phyloP scores from a whole-genome alignment of 1,284 basidiomycete species.

The Xerocomus minutiporus region DNA sequence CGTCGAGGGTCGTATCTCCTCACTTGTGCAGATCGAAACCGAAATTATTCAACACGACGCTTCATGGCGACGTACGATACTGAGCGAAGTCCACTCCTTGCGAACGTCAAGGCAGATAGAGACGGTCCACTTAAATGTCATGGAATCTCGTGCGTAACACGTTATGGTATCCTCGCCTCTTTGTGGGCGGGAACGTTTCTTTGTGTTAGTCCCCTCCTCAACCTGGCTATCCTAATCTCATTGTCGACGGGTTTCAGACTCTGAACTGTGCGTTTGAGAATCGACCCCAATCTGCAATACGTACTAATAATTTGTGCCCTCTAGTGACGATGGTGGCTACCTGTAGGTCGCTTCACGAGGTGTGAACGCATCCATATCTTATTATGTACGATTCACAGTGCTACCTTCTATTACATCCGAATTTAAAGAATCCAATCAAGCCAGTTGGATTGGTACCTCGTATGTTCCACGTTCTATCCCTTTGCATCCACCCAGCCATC shows the following conservation, averaged over 20 bases:
- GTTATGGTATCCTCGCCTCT: constrained; percentile 17
- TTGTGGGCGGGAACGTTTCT: constrained; percentile 9
- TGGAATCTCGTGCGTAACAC: constrained; percentile 3
- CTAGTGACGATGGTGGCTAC: constrained; percentile 11
- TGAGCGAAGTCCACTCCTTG: constrained; percentile 13
- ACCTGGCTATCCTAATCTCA: neutral
- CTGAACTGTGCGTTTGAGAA: neutral
- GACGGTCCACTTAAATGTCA: constrained; percentile 4
- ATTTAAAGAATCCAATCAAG: constrained; percentile 21
- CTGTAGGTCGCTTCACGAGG: neutral
- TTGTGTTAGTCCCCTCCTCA: neutral
- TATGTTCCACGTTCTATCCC: neutral
- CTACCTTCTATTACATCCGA: constrained; percentile 21
- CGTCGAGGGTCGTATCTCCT: neutral
- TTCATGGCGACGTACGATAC: neutral
- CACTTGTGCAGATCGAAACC: neutral
- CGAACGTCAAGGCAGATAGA: neutral
- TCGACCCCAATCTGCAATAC: neutral
- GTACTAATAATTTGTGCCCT: neutral
- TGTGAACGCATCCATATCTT: neutral
- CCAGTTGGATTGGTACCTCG: constrained; percentile 25
- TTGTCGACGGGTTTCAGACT: neutral
- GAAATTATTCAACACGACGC: neutral
- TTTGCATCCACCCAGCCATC: too few species aligned
- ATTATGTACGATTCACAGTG: constrained; percentile 4